phyloP scores from a whole-genome alignment of 2,329 filamentous ascomycete species.

The Monosporascus cannonballus region DNA sequence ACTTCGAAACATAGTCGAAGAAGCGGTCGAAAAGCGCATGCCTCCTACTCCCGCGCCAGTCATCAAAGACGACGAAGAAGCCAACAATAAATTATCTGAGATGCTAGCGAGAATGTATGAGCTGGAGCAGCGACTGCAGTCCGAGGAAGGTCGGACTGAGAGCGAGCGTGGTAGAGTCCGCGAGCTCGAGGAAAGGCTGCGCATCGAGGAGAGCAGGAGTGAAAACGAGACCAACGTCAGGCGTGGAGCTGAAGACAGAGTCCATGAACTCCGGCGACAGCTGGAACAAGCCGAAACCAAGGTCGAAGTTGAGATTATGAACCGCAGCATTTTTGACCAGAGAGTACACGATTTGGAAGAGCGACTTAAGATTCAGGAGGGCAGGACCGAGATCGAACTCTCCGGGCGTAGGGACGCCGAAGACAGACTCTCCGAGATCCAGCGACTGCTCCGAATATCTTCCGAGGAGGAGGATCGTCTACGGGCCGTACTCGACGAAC shows the following conservation, averaged over 20 bases:
- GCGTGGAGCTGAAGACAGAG: constrained; percentile 46
- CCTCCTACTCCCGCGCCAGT: constrained; percentile 41
- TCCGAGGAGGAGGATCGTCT: constrained; percentile 69
- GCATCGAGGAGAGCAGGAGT: constrained; percentile 39
- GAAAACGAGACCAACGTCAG: constrained; percentile 44
- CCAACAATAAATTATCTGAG: constrained; percentile 48
- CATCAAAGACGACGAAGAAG: constrained; percentile 42
- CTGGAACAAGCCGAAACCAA: constrained; percentile 52
- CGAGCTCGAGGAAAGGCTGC: constrained; percentile 53
- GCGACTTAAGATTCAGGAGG: constrained; percentile 58
- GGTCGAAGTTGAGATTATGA: constrained; percentile 55
- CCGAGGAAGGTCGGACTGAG: constrained; percentile 19
- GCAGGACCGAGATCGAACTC: constrained; percentile 58
- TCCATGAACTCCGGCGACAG: constrained; percentile 47
- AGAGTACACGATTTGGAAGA: constrained; percentile 65
- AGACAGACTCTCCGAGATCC: constrained; percentile 66
- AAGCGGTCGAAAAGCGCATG: constrained; percentile 53
- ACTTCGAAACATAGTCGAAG: constrained; percentile 57
- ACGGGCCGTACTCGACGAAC: constrained; percentile 60
- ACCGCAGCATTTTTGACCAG: constrained; percentile 51
- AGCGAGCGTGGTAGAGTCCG: constrained; percentile 39
- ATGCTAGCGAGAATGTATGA: constrained; percentile 51
- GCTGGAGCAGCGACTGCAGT: constrained; percentile 21
- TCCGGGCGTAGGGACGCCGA: constrained; percentile 60
- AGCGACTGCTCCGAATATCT: constrained; percentile 60